Conservation (phyloP, 2,329 filamentous ascomycete species). For the Ilyonectria mors-panacis region DNA sequence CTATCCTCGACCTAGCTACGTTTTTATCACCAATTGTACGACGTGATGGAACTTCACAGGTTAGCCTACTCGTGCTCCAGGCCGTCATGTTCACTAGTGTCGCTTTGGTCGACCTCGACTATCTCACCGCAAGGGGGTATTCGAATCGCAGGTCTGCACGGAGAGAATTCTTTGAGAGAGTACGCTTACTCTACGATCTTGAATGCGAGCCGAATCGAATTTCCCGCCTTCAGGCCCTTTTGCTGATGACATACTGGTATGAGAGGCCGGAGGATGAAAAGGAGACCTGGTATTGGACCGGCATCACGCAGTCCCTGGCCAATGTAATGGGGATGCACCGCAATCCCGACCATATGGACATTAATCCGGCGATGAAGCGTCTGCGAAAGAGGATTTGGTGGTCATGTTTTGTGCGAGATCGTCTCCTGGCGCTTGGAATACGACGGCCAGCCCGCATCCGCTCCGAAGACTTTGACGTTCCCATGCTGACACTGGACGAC, state of each 20-base stretch:
- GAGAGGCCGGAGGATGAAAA: not conserved
- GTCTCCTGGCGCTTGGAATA: not conserved
- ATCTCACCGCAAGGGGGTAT: not conserved
- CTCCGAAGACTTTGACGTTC: not conserved
- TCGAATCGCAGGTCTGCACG: not conserved
- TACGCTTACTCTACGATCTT: not conserved
- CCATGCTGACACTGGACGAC: not conserved
- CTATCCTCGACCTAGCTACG: no score
- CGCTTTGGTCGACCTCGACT: not conserved
- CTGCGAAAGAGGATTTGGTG: slow-evolving; percentile 1
- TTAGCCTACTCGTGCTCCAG: not conserved
- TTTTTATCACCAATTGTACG: no score
- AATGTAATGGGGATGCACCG: not conserved
- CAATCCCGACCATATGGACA: no score
- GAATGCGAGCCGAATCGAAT: not conserved
- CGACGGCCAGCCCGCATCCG: not conserved
- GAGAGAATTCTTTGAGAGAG: not conserved
- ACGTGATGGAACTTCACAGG: no score
- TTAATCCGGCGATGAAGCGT: not conserved
- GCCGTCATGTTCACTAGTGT: not conserved
- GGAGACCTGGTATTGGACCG: slow-evolving; percentile 2
- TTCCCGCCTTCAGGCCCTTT: not conserved
- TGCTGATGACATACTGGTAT: slow-evolving; percentile 5
- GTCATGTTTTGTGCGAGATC: not conserved
- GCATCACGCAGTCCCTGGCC: not conserved